These are phyloP conservation scores for Nakazawaea ishiwadae DNA, from an alignment of 805 yeast genomes.

Conservation along the genomic window DNA sequence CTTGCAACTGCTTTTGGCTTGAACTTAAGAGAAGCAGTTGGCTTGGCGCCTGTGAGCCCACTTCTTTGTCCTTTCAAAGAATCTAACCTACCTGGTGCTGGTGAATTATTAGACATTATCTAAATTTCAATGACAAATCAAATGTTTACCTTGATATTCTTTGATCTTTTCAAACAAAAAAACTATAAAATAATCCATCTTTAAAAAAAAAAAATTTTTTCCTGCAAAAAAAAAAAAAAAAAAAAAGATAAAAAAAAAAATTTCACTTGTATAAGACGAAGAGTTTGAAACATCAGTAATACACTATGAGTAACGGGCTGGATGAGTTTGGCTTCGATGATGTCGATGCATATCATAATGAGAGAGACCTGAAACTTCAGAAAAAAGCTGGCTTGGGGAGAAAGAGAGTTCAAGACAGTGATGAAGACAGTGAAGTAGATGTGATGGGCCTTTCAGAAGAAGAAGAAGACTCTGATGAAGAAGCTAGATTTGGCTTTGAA, in stretches of 20 bases:
- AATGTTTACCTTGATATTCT: not conserved
- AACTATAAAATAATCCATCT: not conserved
- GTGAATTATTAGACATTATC: slow-evolving; percentile 16
- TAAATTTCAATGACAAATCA: not conserved
- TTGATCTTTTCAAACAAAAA: not conserved
- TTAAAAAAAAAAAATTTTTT: slow-evolving; percentile 5
- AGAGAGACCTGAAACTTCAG: slow-evolving; percentile 50
- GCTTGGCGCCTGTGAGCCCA: slow-evolving; percentile 23
- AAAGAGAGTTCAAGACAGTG: slow-evolving; percentile 29
- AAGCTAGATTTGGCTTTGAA: slow-evolving; percentile 21
- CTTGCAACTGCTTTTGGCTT: slow-evolving; percentile 86
- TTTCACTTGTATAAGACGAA: slow-evolving; percentile 2
- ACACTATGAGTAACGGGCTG: slow-evolving; percentile 13
- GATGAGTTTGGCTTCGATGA: slow-evolving; percentile 50
- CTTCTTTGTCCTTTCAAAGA: slow-evolving; percentile 19
- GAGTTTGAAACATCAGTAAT: slow-evolving; percentile 2
- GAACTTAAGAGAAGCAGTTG: slow-evolving; percentile 45
- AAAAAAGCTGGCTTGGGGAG: slow-evolving; percentile 50
- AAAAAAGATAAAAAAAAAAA: slow-evolving; percentile 15
- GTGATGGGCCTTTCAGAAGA: slow-evolving; percentile 38
- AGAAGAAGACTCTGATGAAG: slow-evolving; percentile 34
- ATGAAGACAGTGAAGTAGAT: slow-evolving; percentile 50
- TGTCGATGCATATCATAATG: slow-evolving; percentile 63
- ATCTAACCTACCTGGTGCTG: slow-evolving; percentile 26
- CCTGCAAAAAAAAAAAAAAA: slow-evolving; percentile 13